Conservation (phyloP, 805 yeast genomes). For the Saccharomyces kudriavzevii region DNA sequence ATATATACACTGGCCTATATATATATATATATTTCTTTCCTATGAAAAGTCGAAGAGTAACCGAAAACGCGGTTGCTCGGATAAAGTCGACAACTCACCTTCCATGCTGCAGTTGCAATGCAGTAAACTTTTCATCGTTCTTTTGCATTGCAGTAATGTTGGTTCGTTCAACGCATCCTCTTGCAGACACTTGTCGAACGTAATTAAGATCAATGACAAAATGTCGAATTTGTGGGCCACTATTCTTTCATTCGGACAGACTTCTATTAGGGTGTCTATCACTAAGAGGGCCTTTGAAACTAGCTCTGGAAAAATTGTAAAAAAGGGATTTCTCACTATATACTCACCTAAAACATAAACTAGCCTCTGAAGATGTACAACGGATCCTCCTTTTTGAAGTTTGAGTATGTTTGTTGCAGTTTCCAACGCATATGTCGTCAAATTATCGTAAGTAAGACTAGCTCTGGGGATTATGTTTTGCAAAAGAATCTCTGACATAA, state of each 20-base stretch:
- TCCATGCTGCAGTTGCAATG: not conserved
- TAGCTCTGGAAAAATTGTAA: conserved; percentile 15
- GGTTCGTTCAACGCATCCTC: conserved; percentile 17
- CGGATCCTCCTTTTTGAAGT: conserved; percentile 5
- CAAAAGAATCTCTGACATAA: conserved; percentile 21
- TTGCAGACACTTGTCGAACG: conserved; percentile 17
- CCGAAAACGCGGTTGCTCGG: not conserved
- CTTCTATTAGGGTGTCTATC: conserved; percentile 5
- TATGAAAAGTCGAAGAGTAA: not conserved
- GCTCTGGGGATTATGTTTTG: conserved; percentile 23
- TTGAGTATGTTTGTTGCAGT: conserved; percentile 1
- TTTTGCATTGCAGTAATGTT: not conserved
- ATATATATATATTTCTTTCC: not conserved
- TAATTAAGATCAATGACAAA: conserved; percentile 14
- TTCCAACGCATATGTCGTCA: conserved; percentile 12
- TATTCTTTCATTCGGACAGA: conserved; percentile 17
- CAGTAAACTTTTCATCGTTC: not conserved
- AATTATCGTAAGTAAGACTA: conserved; percentile 13
- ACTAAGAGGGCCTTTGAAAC: conserved; percentile 10
- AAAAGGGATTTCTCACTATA: conserved; percentile 23
- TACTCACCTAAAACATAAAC: conserved; percentile 24
- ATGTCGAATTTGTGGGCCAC: conserved; percentile 21
- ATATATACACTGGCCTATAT: not conserved
- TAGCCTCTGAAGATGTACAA: conserved; percentile 18
- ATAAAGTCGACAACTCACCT: not conserved